phyloP scores from a whole-genome alignment of 306 rosid species.

The Mimosa pudica region DNA sequence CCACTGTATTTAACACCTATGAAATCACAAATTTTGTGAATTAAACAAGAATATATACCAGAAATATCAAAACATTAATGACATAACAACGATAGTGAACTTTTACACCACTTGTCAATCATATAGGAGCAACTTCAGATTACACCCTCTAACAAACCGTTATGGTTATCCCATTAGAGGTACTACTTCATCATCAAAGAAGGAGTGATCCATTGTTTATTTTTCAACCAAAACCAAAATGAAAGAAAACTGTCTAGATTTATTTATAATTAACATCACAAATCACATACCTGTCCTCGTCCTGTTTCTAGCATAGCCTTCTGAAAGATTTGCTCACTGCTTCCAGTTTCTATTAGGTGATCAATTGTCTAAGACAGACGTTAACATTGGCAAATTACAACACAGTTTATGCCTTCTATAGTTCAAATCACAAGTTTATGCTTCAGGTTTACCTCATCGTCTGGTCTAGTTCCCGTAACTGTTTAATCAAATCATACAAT shows the following conservation, averaged over 20 bases:
- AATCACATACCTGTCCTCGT: slow-evolving; percentile 78
- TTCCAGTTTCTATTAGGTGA: slow-evolving; percentile 93
- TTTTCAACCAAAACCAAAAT: slow-evolving; percentile 5
- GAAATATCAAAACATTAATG: slow-evolving; percentile 20
- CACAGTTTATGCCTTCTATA: slow-evolving; percentile 18
- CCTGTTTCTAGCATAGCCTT: slow-evolving; percentile 84
- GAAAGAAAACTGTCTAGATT: neutral
- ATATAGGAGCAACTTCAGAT: neutral
- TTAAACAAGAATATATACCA: slow-evolving; percentile 18
- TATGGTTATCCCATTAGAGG: neutral
- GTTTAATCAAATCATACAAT: slow-evolving; percentile 42
- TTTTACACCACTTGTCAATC: neutral
- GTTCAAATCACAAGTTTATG: slow-evolving; percentile 29
- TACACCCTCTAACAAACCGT: neutral
- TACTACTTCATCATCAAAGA: slow-evolving; percentile 7
- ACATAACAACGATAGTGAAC: neutral
- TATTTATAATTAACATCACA: slow-evolving; percentile 7
- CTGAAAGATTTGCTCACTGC: slow-evolving; percentile 93
- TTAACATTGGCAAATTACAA: slow-evolving; percentile 40
- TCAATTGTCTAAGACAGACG: slow-evolving; percentile 70
- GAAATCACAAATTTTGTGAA: slow-evolving; percentile 29
- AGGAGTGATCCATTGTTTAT: neutral
- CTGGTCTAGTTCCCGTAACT: slow-evolving; percentile 95
- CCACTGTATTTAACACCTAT: slow-evolving; percentile 81
- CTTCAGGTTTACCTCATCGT: slow-evolving; percentile 79